Evolutionary conservation across 2,329 filamentous ascomycete species (phyloP).

Genomic region (Nannizziopsis barbatae): DNA sequence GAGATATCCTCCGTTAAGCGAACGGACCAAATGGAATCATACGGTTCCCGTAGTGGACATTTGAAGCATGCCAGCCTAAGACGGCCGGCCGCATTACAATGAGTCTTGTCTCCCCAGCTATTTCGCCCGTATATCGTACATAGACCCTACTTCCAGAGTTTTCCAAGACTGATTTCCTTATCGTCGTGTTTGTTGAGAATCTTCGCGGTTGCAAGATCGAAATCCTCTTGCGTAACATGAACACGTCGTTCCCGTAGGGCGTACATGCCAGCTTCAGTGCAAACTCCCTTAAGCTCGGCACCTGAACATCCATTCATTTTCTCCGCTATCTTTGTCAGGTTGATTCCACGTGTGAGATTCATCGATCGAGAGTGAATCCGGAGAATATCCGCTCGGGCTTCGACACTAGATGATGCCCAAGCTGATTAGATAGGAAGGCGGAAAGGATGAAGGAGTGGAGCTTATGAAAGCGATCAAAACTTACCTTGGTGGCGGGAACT

Average conservation of each 20-base stretch:
- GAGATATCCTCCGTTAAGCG: too few species aligned
- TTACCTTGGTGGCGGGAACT: slow-evolving; percentile 85
- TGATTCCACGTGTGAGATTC: slow-evolving; percentile 96
- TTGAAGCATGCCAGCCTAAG: too few species aligned
- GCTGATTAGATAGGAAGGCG: slow-evolving; percentile 8
- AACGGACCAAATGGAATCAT: too few species aligned
- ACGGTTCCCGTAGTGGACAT: too few species aligned
- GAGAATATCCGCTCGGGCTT: slow-evolving; percentile 93
- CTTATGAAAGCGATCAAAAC: slow-evolving; percentile 16
- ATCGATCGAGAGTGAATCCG: slow-evolving; percentile 96
- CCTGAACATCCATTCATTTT: slow-evolving; percentile 99
- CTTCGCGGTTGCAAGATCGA: slow-evolving; percentile 96
- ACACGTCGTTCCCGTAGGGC: slow-evolving; percentile 88
- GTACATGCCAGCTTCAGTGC: slow-evolving; percentile 98
- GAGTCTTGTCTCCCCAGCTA: not conserved
- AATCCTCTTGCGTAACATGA: slow-evolving; percentile 97
- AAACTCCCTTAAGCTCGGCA: slow-evolving; percentile 95
- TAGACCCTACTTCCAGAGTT: slow-evolving; percentile 59
- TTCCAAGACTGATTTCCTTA: slow-evolving; percentile 84
- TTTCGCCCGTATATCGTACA: not conserved
- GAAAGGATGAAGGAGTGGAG: not conserved
- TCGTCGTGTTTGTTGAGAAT: slow-evolving; percentile 99
- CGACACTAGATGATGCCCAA: slow-evolving; percentile 44
- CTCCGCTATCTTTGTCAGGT: slow-evolving; percentile 95
- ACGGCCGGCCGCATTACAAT: not conserved